Conservation (phyloP, 2,329 filamentous ascomycete genomes). For the Pyrenophora teres region DNA sequence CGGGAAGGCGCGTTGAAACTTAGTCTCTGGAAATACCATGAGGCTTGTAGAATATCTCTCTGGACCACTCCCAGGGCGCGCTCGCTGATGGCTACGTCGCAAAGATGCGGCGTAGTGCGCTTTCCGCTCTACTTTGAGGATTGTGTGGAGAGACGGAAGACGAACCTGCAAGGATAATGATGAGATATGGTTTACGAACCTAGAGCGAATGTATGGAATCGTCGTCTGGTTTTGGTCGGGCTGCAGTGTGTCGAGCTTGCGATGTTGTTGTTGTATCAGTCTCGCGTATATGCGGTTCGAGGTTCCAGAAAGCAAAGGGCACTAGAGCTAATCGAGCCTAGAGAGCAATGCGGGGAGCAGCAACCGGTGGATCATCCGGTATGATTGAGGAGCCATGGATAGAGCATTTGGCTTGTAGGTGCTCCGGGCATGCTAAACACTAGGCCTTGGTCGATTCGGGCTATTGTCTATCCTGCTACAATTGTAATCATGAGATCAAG, state of each 20-base stretch:
- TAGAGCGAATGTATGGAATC: neutral
- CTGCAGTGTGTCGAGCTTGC: slow-evolving; percentile 6
- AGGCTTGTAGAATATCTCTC: neutral
- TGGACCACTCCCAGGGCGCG: neutral
- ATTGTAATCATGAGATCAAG: too few relatives aligned
- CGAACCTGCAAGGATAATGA: slow-evolving; percentile 55
- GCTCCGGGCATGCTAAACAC: neutral
- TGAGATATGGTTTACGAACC: slow-evolving; percentile 21
- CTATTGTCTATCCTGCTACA: too few relatives aligned
- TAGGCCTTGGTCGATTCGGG: neutral
- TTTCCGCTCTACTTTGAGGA: slow-evolving; percentile 22
- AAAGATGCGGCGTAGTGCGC: slow-evolving; percentile 13
- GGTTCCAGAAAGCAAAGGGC: slow-evolving; percentile 23
- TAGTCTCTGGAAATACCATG: too few relatives aligned
- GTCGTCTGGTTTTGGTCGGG: neutral
- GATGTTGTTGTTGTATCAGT: slow-evolving; percentile 11
- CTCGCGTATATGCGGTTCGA: slow-evolving; percentile 24
- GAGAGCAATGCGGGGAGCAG: slow-evolving; percentile 14
- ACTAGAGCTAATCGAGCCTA: slow-evolving; percentile 13
- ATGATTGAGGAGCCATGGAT: neutral
- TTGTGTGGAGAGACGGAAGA: slow-evolving; percentile 33
- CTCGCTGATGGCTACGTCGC: slow-evolving; percentile 9
- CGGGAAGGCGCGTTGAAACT: neutral
- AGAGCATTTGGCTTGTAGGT: neutral
- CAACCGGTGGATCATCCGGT: slow-evolving; percentile 13